Evolutionary conservation across 2,329 filamentous ascomycete genomes (phyloP).

Genomic region (Cercospora sesami): DNA sequence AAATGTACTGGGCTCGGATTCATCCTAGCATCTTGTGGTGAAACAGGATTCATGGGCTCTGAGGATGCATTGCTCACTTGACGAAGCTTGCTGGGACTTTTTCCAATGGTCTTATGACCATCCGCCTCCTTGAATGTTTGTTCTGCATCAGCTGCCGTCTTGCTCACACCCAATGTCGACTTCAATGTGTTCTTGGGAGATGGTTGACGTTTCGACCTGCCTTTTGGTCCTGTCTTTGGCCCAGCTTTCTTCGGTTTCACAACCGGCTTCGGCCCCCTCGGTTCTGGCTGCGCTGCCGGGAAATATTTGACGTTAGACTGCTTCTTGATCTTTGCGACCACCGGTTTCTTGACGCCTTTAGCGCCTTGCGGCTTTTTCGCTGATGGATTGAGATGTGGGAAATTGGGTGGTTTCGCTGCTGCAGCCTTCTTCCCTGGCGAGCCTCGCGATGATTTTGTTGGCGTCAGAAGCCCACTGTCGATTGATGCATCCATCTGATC

Average conservation of each 20-base stretch:
- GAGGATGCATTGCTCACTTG: slow-evolving; percentile 30
- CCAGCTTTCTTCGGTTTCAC: slow-evolving; percentile 3
- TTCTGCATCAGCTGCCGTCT: slow-evolving; percentile 24
- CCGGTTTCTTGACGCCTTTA: slow-evolving; percentile 20
- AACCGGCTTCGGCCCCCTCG: slow-evolving; percentile 20
- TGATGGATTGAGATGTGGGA: slow-evolving; percentile 22
- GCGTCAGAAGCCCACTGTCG: slow-evolving; percentile 35
- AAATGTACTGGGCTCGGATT: slow-evolving; percentile 24
- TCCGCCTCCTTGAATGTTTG: slow-evolving; percentile 23
- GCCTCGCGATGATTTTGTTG: slow-evolving; percentile 36
- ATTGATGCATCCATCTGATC: slow-evolving; percentile 2
- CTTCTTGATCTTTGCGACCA: slow-evolving; percentile 26
- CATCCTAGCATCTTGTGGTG: slow-evolving; percentile 28
- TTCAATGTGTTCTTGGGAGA: slow-evolving; percentile 26
- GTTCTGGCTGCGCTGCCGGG: slow-evolving; percentile 24
- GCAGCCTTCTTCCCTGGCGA: slow-evolving; percentile 29
- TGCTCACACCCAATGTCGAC: slow-evolving; percentile 30
- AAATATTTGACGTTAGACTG: slow-evolving; percentile 31
- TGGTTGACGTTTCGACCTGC: slow-evolving; percentile 18
- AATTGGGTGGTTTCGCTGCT: slow-evolving; percentile 11
- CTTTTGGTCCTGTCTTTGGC: slow-evolving; percentile 1
- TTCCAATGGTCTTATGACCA: slow-evolving; percentile 18
- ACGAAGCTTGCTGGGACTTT: slow-evolving; percentile 34
- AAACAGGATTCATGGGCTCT: slow-evolving; percentile 31
- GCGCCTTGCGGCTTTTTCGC: slow-evolving; percentile 21